Evolutionary conservation across 148 eudicot genomes (phyloP), one percentile per base, ranked within the genome.

Genomic region (Diospyros lotus): DNA sequence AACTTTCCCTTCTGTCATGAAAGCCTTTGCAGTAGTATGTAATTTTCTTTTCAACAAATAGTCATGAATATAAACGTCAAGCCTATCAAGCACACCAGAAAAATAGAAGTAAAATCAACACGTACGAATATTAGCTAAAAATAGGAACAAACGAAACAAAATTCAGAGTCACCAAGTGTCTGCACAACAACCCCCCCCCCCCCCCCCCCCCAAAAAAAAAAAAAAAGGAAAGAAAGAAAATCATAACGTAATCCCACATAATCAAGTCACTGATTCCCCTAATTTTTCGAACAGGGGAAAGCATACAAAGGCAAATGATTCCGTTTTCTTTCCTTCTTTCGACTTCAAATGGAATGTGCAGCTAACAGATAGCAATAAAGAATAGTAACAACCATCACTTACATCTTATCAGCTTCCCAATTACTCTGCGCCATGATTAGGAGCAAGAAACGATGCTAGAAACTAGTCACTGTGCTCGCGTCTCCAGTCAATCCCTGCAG

Each of bases 1-100:
- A 75, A 95, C 99, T 78, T 95, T 95, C 84, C 99, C 99, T 86
- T 95, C 99, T 15, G 91, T 84, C 99, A 95, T 95, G 85, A 95
- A 95, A 73, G 99, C 90, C 84, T 95, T 95, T 52, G 99, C 99
- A 40, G 99, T 92, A 77, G 86, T 85, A 73, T 87, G 96, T 83
- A 95, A 79, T 80, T 95, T 90, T 74, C 97, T 78, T 86, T 95
- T 95, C 79, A 95, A 79, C 83, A 95, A 82, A 84, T 95, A 95
- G 79, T 95, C 99, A 70, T 95, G 96, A 84, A 95, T 95, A 81
- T 95, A 95, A 56, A 95, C 99, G 69, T 95, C 99, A 78, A 95
- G 90, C 99, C 99, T 95, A 80, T 68, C 69, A 69, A 73, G 71
- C 46, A 67, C 45, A 11, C 64, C 64, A 46, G 13, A 65, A 67